Evolutionary conservation across 2,329 filamentous ascomycete genomes (phyloP).

Genomic region (Lasiodiplodia sp.): DNA sequence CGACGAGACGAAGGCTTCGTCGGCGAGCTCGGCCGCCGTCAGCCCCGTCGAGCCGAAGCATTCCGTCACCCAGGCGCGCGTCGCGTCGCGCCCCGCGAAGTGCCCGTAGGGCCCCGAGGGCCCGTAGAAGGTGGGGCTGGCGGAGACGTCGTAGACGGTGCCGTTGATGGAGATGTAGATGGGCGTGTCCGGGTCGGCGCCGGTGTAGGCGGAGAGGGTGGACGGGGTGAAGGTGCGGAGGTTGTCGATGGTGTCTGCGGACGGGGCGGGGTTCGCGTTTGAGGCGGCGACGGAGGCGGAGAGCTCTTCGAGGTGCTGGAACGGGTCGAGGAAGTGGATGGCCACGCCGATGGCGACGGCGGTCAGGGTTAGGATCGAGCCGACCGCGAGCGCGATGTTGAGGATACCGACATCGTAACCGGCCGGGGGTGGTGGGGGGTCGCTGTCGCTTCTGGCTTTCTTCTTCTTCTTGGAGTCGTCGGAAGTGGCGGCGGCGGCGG

Average conservation of each 20-base stretch:
- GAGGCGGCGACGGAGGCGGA: neutral
- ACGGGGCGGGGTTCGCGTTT: neutral
- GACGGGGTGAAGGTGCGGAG: slow-evolving; percentile 32
- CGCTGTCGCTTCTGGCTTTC: neutral
- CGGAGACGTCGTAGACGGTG: slow-evolving; percentile 43
- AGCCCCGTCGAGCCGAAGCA: slow-evolving; percentile 37
- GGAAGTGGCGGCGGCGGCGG: neutral
- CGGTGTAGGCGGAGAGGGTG: slow-evolving; percentile 37
- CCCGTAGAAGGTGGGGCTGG: slow-evolving; percentile 40
- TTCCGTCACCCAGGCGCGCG: slow-evolving; percentile 41
- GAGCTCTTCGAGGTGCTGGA: slow-evolving; percentile 5
- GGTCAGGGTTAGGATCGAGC: slow-evolving; percentile 3
- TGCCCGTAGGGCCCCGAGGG: slow-evolving; percentile 41
- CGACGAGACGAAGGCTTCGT: neutral
- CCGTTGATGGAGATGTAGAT: slow-evolving; percentile 42
- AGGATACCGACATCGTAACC: neutral
- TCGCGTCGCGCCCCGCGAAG: slow-evolving; percentile 41
- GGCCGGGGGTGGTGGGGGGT: neutral
- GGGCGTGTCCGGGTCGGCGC: slow-evolving; percentile 36
- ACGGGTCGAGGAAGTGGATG: slow-evolving; percentile 24
- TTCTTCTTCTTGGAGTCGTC: neutral
- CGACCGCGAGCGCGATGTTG: slow-evolving; percentile 4
- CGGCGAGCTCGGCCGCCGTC: neutral
- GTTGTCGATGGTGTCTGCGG: neutral
- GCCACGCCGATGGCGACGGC: slow-evolving; percentile 5